A percentile compares a stretch with the other conserved stretches of the same genome.
Evolutionary conservation across 2,329 filamentous ascomycete species (phyloP).

Genomic region (Podosphaera leucotricha): DNA sequence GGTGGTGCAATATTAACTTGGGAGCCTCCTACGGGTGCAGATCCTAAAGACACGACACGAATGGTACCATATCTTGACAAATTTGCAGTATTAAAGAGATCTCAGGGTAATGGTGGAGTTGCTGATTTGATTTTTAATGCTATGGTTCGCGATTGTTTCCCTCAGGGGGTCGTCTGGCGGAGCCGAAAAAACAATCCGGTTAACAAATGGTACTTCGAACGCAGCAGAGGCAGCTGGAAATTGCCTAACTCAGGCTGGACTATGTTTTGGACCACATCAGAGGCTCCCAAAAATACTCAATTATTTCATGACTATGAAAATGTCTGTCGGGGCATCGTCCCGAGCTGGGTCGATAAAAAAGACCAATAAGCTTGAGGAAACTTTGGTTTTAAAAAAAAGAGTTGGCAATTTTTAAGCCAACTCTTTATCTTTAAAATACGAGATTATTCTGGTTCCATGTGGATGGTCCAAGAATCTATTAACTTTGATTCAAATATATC

Average conservation of each 20-base stretch:
- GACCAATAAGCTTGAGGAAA: too few relatives aligned
- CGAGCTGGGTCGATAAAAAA: slow-evolving; percentile 27
- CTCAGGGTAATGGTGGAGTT: slow-evolving; percentile 76
- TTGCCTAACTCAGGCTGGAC: slow-evolving; percentile 69
- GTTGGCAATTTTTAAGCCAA: too few relatives aligned
- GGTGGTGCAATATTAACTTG: slow-evolving; percentile 86
- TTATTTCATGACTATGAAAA: slow-evolving; percentile 46
- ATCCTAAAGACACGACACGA: slow-evolving; percentile 27
- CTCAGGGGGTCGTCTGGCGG: slow-evolving; percentile 68
- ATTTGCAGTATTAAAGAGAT: slow-evolving; percentile 74
- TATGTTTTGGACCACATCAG: slow-evolving; percentile 90
- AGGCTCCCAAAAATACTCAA: slow-evolving; percentile 26
- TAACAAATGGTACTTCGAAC: slow-evolving; percentile 98
- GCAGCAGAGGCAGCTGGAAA: slow-evolving; percentile 63
- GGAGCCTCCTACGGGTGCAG: slow-evolving; percentile 47
- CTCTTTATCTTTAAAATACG: too few relatives aligned
- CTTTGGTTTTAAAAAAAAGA: too few relatives aligned
- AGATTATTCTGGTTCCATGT: too few relatives aligned
- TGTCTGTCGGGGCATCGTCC: slow-evolving; percentile 42
- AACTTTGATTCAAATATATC: too few relatives aligned
- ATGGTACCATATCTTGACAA: slow-evolving; percentile 91
- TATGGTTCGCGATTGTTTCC: slow-evolving; percentile 79
- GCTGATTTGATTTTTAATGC: slow-evolving; percentile 92
- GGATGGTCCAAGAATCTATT: too few relatives aligned
- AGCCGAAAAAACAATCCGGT: slow-evolving; percentile 80